Evolutionary conservation across 2,329 filamentous ascomycete species (phyloP).

Genomic region (Tolypocladium ophioglossoides): DNA sequence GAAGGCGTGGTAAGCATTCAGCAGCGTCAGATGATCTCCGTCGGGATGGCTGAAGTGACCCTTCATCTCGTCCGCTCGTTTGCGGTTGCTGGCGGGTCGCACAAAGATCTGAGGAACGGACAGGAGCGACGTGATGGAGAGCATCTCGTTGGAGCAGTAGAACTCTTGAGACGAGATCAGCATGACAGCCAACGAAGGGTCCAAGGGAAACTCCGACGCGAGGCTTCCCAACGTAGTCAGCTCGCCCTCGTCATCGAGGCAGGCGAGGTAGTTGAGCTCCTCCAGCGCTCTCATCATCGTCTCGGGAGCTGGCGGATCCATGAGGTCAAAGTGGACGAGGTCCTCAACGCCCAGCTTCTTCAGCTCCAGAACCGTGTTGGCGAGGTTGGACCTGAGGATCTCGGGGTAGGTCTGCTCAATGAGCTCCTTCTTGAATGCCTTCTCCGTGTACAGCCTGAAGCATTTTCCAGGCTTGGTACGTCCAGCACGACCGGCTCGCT

Average conservation of each 20-base stretch:
- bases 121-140: slow-evolving; percentile 86
- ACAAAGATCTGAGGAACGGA: slow-evolving; percentile 93
- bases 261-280: slow-evolving; percentile 94
- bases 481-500: slow-evolving; percentile 96
- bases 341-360: slow-evolving; percentile 96
- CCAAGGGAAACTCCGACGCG: slow-evolving; percentile 90
- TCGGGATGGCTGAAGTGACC: slow-evolving; percentile 83
- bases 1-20: slow-evolving; percentile 98
- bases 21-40: slow-evolving; percentile 88
- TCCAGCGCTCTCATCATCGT: slow-evolving; percentile 97
- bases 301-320: slow-evolving; percentile 96
- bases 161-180: slow-evolving; percentile 95
- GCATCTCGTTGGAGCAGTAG: slow-evolving; percentile 96
- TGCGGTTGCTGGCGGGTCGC: slow-evolving; percentile 72
- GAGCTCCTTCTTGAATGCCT: slow-evolving; percentile 92
- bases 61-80: slow-evolving; percentile 97
- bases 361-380: slow-evolving; percentile 88
- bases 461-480: slow-evolving; percentile 98
- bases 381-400: slow-evolving; percentile 86
- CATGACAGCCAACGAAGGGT: slow-evolving; percentile 93
- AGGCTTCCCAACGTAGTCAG: slow-evolving; percentile 76
- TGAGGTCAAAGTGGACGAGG: slow-evolving; percentile 94
- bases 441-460: slow-evolving; percentile 92
- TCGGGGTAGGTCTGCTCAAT: slow-evolving; percentile 97
- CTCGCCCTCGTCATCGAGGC: slow-evolving; percentile 91